These are phyloP conservation scores for Petunia axillaris DNA, from an alignment of 257 asterid species.

Conservation along the genomic window DNA sequence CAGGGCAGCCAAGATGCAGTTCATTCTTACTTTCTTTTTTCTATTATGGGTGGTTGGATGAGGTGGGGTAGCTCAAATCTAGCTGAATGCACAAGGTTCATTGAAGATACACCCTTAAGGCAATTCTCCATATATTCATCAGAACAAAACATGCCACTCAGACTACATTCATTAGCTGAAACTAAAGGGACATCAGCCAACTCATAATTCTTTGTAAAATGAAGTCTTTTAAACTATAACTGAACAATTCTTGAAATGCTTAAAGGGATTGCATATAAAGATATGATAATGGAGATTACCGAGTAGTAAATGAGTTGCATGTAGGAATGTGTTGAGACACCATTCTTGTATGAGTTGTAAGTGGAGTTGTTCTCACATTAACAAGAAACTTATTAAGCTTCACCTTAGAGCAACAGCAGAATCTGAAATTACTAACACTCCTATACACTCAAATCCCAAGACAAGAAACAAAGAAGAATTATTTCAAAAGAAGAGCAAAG, in stretches of 20 bases:
- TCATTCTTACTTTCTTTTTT: background rate
- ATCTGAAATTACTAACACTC: background rate
- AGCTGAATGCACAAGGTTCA: background rate
- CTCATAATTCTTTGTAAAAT: background rate
- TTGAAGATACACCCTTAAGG: background rate
- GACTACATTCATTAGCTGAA: background rate
- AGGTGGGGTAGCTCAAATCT: background rate
- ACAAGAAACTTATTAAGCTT: background rate
- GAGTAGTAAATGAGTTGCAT: slow-evolving; percentile 8
- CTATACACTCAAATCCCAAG: background rate
- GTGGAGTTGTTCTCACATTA: background rate
- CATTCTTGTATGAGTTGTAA: background rate
- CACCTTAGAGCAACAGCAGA: background rate
- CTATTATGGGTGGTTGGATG: background rate
- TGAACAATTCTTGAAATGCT: background rate
- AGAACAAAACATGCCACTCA: too few relatives aligned
- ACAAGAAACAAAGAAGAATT: background rate
- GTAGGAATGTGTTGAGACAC: background rate
- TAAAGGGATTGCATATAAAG: background rate
- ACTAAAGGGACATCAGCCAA: background rate
- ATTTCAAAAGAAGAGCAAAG: background rate
- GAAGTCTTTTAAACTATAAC: background rate
- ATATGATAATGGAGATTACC: background rate
- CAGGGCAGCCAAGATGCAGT: background rate
- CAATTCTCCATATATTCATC: too few relatives aligned